These are phyloP conservation scores for Lasiodiplodia citricola DNA, from an alignment of 2,329 filamentous ascomycete species.

Conservation along the genomic window DNA sequence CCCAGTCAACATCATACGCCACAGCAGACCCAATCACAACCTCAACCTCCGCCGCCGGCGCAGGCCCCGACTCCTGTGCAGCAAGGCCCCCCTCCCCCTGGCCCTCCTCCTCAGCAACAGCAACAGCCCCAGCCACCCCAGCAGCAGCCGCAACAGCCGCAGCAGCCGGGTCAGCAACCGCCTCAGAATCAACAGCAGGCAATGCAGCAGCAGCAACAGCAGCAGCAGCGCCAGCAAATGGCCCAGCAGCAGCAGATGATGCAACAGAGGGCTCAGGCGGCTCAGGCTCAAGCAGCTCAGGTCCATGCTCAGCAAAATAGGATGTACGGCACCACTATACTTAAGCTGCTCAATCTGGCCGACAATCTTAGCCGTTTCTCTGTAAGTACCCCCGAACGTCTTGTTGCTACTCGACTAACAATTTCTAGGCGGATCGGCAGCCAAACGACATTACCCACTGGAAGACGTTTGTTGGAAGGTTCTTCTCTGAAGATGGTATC, in stretches of 20 bases:
- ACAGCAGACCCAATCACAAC: slow-evolving; percentile 43
- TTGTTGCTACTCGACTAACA: background rate
- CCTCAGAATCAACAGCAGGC: slow-evolving; percentile 25
- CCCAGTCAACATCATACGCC: slow-evolving; percentile 45
- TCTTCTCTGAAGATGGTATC: slow-evolving; percentile 79
- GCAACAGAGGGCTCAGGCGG: slow-evolving; percentile 30
- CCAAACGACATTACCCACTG: slow-evolving; percentile 76
- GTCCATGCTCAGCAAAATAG: slow-evolving; percentile 34
- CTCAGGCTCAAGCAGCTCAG: slow-evolving; percentile 33
- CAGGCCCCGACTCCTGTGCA: slow-evolving; percentile 32
- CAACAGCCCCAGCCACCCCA: slow-evolving; percentile 34
- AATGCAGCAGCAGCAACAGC: slow-evolving; percentile 39
- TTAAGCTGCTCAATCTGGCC: slow-evolving; percentile 61
- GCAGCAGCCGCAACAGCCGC: slow-evolving; percentile 43
- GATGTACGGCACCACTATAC: slow-evolving; percentile 52
- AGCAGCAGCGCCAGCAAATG: slow-evolving; percentile 35
- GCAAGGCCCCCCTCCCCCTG: slow-evolving; percentile 24
- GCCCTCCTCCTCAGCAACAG: slow-evolving; percentile 25
- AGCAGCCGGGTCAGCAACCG: slow-evolving; percentile 25
- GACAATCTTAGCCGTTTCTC: slow-evolving; percentile 62
- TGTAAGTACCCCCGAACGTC: slow-evolving; percentile 50
- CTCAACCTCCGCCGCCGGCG: slow-evolving; percentile 36
- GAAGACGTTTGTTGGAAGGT: slow-evolving; percentile 77
- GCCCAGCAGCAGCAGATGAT: slow-evolving; percentile 30
- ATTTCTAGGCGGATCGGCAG: slow-evolving; percentile 40